Conservation (phyloP, 2,329 filamentous ascomycete genomes). For the Fusarium sp. region DNA sequence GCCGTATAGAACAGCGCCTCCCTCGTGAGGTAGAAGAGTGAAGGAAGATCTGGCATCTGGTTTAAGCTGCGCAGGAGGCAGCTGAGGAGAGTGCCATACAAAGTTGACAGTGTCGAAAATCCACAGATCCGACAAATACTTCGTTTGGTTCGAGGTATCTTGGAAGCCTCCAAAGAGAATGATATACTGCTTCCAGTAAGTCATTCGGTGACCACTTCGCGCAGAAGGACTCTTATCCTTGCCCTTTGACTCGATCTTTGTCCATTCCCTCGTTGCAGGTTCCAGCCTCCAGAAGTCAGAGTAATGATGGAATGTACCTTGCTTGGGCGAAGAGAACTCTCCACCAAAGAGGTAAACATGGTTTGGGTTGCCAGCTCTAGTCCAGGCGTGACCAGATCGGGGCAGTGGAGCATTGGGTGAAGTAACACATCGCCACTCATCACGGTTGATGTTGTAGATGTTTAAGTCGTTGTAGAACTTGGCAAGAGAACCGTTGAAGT, state of each 20-base stretch:
- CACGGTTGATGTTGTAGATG: slow-evolving; percentile 80
- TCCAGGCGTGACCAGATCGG: slow-evolving; percentile 94
- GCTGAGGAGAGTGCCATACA: slow-evolving; percentile 80
- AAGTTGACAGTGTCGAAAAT: slow-evolving; percentile 92
- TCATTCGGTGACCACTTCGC: slow-evolving; percentile 93
- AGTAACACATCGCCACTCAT: slow-evolving; percentile 91
- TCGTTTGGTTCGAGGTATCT: slow-evolving; percentile 93
- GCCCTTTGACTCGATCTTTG: slow-evolving; percentile 82
- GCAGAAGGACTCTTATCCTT: slow-evolving; percentile 84
- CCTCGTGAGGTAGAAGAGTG: slow-evolving; percentile 88
- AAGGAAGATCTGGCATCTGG: slow-evolving; percentile 93
- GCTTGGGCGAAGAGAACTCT: slow-evolving; percentile 96
- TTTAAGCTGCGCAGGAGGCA: slow-evolving; percentile 83
- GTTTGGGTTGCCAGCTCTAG: slow-evolving; percentile 83
- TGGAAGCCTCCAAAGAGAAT: slow-evolving; percentile 97
- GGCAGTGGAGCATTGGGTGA: slow-evolving; percentile 92
- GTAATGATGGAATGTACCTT: slow-evolving; percentile 99
- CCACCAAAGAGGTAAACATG: slow-evolving; percentile 94
- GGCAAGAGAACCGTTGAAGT: slow-evolving; percentile 90
- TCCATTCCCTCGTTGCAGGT: slow-evolving; percentile 87
- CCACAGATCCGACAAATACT: slow-evolving; percentile 94
- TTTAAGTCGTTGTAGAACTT: slow-evolving; percentile 75
- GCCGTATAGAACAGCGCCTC: slow-evolving; percentile 89
- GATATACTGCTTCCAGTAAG: slow-evolving; percentile 96
- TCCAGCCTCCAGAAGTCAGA: slow-evolving; percentile 98